Base-by-base conservation (phyloP, 1,284 basidiomycete species). In the Microbotryum lychnidis-dioicae region DNA sequence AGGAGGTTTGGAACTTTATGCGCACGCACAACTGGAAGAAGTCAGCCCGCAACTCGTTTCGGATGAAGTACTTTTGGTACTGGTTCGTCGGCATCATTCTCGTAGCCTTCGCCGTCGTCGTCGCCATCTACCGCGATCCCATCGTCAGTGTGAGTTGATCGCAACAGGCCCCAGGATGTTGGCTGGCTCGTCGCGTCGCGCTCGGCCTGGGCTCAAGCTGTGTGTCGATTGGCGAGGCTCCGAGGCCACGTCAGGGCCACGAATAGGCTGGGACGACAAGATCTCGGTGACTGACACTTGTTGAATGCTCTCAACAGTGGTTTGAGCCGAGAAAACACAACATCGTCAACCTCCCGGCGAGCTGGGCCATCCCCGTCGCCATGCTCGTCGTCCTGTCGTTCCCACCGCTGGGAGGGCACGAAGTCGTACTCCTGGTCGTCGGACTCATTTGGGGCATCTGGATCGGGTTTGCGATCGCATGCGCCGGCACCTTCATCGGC, bases 381-480 rank as follows among this genome's bases (percentile, higher is more conserved):
- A 69, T 75, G 31, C 70, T 77, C 42, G 71, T 77, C 60, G 71
- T 77, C 47, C 67, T 77, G 48, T 74, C 72, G 12, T 77, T 78
- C 68, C 76, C 77, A 0, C 77, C 76, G 0, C 64, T 77, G 1
- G 75, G 75, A 45, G 75, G 75, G 12, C 73, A 73, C 55, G 73
- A 74, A 48, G 71, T 75, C 54, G 69, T 75, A 10, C 70, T 73
- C 27, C 66, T 75, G 29, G 64, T 74, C 25, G 69, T 71, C 20
- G 76, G 75, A 18, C 60, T 77, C 7, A 73, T 77, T 8, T 77
- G 74, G 74, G 76, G 76, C 21, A 56, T 77, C 20, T 70, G 74
- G 31, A 63, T 70, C 37, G 76, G 76, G 3, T 75, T 74, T 58
- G 70, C 69, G 2, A 75, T 77, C 52, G 72, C 71, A 3, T 70